Evolutionary conservation across 2,329 filamentous ascomycete species (phyloP), one percentile per base, ranked within the genome.

Genomic region (Corinectria fuckeliana): DNA sequence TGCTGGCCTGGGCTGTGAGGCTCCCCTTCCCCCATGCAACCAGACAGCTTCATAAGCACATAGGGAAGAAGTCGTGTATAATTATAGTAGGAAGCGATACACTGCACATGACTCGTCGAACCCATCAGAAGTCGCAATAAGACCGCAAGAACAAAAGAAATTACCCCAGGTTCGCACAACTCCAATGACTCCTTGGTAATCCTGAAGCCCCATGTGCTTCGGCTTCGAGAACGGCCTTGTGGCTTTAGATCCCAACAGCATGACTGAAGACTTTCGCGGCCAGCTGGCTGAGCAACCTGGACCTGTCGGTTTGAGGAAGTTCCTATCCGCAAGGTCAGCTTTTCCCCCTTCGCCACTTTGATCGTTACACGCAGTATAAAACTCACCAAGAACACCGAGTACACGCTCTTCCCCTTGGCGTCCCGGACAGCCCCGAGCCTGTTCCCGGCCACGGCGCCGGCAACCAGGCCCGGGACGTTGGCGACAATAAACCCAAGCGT

Each of bases 401-500:
- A 98, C 5, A 99, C 95, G 72, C 92, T 96, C 88, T 97, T 98
- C 20, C 93, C 93, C 77, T 88, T 93, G 28, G 91, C 88, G 78
- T 99, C 95, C 56, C 95, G 83, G 18, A 99, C 86, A 6, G 92
- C 91, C 1, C 95, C 95, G n/a, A 98, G 78, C 50, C 93, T 80
- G 77, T 97, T 98, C 10, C 95, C 95, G 0, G 93, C 94, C 2
- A 97, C 93, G 2, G 92, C 92, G 3, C 95, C 95, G 0, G 94
- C 94, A 34, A 98, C 76, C 71, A 94, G 84, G 0, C 95, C 95
- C 0, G 94, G 91, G 48, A 97, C 87, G 74, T 98, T 98, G 25
- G 90, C 95, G 23, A 98, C 85, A 67, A 99, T 99, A 76, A 98
- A 98, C 0, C 95, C 95, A 75, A 99, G 85, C 3, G 92, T 91